Evolutionary conservation across 371 early-diverging fungal genomes (phyloP).

Genomic region (Chytridium lagenaria): DNA sequence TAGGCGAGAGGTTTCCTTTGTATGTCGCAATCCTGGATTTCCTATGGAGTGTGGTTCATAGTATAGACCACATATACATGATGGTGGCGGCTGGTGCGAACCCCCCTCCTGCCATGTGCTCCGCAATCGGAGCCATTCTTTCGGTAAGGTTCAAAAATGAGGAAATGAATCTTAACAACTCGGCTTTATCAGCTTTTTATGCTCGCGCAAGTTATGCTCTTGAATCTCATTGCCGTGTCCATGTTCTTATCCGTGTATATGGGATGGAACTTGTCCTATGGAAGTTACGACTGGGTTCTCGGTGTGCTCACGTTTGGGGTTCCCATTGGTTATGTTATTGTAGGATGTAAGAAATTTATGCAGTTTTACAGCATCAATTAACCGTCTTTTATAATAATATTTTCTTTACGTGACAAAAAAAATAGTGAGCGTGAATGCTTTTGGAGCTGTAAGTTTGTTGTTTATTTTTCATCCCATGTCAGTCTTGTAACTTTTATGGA

Average conservation of each 20-base stretch:
- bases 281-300: slow-evolving; percentile 7
- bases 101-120: slow-evolving; percentile 6
- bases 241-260: slow-evolving; percentile 16
- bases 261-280: slow-evolving; percentile 7
- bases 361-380: background rate
- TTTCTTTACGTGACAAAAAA: background rate
- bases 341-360: background rate
- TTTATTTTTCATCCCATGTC: background rate
- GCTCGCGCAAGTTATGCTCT: slow-evolving; percentile 16
- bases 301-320: slow-evolving; percentile 15
- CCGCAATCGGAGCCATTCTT: slow-evolving; percentile 6
- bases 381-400: background rate
- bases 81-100: background rate
- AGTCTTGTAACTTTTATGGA: background rate
- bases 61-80: slow-evolving; percentile 12
- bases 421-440: slow-evolving; percentile 2
- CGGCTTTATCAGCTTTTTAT: slow-evolving; percentile 6
- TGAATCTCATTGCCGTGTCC: slow-evolving; percentile 17
- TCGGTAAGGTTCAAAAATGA: slow-evolving; percentile 1
- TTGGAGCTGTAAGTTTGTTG: background rate
- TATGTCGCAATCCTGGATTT: slow-evolving; percentile 16
- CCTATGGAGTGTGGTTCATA: slow-evolving; percentile 4
- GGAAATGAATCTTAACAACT: background rate
- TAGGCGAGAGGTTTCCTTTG: slow-evolving; percentile 14
- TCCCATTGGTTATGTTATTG: background rate